These are phyloP conservation scores for Hanseniaspora mollemarum DNA, from an alignment of 805 yeast species.

Conservation along the genomic window DNA sequence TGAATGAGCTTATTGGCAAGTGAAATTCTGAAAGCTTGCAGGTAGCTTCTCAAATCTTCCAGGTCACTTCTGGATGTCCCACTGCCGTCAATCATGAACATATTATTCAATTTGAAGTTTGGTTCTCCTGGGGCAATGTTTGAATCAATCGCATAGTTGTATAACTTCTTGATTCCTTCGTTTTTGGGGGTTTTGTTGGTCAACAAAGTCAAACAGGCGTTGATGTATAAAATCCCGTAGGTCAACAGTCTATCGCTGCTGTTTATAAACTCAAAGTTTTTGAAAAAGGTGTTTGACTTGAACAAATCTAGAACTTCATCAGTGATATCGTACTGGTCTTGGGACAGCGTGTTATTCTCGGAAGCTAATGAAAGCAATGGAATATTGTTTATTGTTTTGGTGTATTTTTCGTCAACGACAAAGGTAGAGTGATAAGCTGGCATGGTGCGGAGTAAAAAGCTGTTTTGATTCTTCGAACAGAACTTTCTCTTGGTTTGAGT, in stretches of 20 bases:
- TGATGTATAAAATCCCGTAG: conserved; percentile 81
- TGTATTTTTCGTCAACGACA: conserved; percentile 47
- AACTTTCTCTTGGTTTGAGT: neutral
- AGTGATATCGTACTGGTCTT: conserved; percentile 90
- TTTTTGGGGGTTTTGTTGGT: conserved; percentile 37
- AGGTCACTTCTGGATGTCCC: conserved; percentile 66
- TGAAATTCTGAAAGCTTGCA: conserved; percentile 92
- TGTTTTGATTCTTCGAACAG: neutral
- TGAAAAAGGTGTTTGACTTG: conserved; percentile 91
- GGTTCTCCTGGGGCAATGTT: conserved; percentile 82
- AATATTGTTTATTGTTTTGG: conserved; percentile 64
- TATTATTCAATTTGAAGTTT: conserved; percentile 79
- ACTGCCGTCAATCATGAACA: conserved; percentile 51
- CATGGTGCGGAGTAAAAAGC: neutral
- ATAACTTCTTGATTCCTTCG: conserved; percentile 59
- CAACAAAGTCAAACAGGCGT: conserved; percentile 68
- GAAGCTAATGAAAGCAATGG: conserved; percentile 60
- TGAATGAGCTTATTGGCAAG: conserved; percentile 67
- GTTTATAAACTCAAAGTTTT: conserved; percentile 92
- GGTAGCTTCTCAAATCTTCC: conserved; percentile 66
- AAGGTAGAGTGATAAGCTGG: conserved; percentile 74
- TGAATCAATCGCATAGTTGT: conserved; percentile 68
- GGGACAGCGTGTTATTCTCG: conserved; percentile 47
- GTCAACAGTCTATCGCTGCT: conserved; percentile 86
- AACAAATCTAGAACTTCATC: conserved; percentile 87